Evolutionary conservation across 495 filamentous ascomycete species (phyloP).

Genomic region (Penicillium tannophilum): DNA sequence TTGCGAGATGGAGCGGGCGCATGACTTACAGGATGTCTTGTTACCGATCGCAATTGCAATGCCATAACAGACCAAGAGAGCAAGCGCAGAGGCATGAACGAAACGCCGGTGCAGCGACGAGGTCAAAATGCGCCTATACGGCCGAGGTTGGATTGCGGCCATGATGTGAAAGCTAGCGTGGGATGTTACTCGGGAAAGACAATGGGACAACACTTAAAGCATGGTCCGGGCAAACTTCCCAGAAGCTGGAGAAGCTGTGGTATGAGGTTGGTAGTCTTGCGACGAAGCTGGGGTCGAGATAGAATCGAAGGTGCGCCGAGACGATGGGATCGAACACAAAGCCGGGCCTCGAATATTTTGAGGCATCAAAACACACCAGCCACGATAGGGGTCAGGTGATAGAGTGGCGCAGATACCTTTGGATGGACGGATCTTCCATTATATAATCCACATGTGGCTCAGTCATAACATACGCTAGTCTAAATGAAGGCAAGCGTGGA

Average conservation of each 20-base stretch:
- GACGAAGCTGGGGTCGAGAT: constrained; percentile 10
- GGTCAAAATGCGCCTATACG: constrained; percentile 88
- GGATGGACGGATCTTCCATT: background rate
- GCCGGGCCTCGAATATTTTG: constrained; percentile 31
- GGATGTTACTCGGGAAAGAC: constrained; percentile 33
- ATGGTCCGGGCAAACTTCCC: constrained; percentile 33
- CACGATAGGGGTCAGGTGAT: constrained; percentile 37
- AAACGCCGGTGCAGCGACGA: constrained; percentile 87
- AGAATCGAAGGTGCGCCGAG: constrained; percentile 6
- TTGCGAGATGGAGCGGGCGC: constrained; percentile 1
- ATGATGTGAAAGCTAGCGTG: constrained; percentile 40
- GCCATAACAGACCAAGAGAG: constrained; percentile 72
- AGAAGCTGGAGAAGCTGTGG: constrained; percentile 18
- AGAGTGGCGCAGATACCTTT: constrained; percentile 7
- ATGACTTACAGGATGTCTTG: constrained; percentile 65
- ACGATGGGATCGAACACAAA: constrained; percentile 15
- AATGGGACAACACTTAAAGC: constrained; percentile 35
- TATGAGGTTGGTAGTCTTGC: constrained; percentile 2
- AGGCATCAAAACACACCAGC: constrained; percentile 48
- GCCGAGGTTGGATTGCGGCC: constrained; percentile 50
- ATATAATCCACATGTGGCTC: background rate
- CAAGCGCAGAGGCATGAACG: constrained; percentile 66
- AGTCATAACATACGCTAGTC: constrained; percentile 1
- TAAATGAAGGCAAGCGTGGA: constrained; percentile 20
- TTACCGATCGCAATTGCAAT: constrained; percentile 69